Percentiles rank a stretch among this genome's conserved stretches.
These are phyloP conservation scores for Monosporascus sp. DNA, from an alignment of 2,329 filamentous ascomycete species.

Conservation along the genomic window DNA sequence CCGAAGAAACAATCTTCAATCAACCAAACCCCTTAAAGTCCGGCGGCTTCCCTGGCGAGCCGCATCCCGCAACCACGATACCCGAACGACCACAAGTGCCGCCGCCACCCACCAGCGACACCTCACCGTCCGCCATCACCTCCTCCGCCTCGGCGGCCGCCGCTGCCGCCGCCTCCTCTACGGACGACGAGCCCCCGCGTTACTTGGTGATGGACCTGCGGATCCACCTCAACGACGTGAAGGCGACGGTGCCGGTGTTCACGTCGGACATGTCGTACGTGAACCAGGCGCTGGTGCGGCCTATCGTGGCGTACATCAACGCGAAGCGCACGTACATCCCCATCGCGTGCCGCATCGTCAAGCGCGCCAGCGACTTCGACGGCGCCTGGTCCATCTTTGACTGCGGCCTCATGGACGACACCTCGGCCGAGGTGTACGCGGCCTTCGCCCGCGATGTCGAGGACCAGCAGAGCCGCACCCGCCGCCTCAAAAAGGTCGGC, in stretches of 20 bases:
- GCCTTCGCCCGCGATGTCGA: constrained; percentile 90
- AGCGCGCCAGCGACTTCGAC: constrained; percentile 83
- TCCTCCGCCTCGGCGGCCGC: constrained; percentile 1
- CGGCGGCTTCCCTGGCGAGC: constrained; percentile 8
- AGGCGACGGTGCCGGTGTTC: constrained; percentile 88
- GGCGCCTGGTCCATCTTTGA: constrained; percentile 94
- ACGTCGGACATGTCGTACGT: constrained; percentile 89
- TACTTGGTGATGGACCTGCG: constrained; percentile 91
- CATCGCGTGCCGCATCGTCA: constrained; percentile 90
- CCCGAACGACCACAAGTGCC: constrained; percentile 1
- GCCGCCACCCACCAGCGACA: constrained; percentile 2
- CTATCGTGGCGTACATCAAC: constrained; percentile 98
- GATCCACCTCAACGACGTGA: constrained; percentile 92
- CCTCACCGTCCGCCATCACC: not conserved
- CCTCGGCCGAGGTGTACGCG: constrained; percentile 88
- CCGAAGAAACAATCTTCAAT: constrained; percentile 18
- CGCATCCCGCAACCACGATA: constrained; percentile 2
- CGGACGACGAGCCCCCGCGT: constrained; percentile 56
- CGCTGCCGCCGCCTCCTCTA: not conserved
- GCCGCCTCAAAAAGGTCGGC: constrained; percentile 90
- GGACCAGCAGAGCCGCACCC: constrained; percentile 78
- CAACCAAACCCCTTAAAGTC: constrained; percentile 11
- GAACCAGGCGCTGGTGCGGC: constrained; percentile 89
- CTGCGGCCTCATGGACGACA: constrained; percentile 87
- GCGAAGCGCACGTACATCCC: constrained; percentile 92